Evolutionary conservation across 148 eudicot genomes (phyloP).

Genomic region (Simmondsia chinensis): DNA sequence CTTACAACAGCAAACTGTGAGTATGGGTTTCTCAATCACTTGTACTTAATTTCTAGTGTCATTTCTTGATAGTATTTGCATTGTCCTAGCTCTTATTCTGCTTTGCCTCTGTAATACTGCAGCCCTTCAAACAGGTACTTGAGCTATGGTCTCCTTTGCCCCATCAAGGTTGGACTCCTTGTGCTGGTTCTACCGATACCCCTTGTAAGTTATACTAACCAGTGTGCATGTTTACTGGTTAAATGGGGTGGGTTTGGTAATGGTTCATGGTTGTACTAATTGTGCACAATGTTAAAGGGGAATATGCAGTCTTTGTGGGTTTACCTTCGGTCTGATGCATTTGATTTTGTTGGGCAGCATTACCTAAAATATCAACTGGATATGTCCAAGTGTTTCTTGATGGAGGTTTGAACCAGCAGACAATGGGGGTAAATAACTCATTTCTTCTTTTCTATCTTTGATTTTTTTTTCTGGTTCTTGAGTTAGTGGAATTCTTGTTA

Average conservation of each 20-base stretch:
- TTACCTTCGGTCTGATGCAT: no score
- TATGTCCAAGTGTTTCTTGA: conserved; percentile 42
- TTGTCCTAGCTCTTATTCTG: conserved; percentile 3
- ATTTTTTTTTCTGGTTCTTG: not conserved
- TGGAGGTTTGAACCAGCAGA: conserved; percentile 45
- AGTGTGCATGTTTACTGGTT: no score
- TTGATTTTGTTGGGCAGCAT: conserved; percentile 16
- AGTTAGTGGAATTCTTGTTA: not conserved
- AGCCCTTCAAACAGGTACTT: conserved; percentile 45
- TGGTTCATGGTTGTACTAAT: no score
- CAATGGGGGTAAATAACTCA: conserved; percentile 54
- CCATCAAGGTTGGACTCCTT: conserved; percentile 69
- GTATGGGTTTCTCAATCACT: conserved; percentile 29
- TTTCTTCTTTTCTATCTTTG: no score
- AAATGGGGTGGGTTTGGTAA: no score
- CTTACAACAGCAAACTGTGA: conserved; percentile 51
- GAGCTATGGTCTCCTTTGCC: conserved; percentile 77
- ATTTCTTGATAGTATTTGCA: no score
- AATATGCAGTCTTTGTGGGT: no score
- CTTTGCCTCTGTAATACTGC: no score
- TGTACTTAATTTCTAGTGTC: no score
- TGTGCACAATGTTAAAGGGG: no score
- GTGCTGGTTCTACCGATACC: conserved; percentile 17
- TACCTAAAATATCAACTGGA: conserved; percentile 18
- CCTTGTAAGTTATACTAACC: conserved; percentile 29